Evolutionary conservation across 164 flowering plant genomes (phyloP), one percentile per base, ranked within the genome.

Genomic region (Macadamia tetraphylla): DNA sequence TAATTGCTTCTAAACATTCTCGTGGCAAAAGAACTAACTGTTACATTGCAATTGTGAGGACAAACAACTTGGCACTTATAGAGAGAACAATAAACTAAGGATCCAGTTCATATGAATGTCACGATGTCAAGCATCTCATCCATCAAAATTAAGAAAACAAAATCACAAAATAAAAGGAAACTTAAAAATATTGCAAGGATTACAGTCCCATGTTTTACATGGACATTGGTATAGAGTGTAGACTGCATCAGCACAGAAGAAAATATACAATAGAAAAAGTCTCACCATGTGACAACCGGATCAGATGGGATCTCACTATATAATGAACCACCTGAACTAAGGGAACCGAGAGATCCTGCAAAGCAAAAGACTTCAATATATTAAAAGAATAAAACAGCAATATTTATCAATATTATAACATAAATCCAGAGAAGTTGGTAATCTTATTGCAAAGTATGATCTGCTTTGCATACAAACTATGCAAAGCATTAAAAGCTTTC

Each of bases 341-440:
- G 62, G 53, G 94, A 83, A 77, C 98, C 99, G 71, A 92, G 92
- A 59, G 96, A 84, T 46, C 98, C 98, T 94, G 84, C 66, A 81
- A 70, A 14, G n/a, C 57, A 35, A 35, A 35, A 35, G 40, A 35
- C 40, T 35, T 35, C 40, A 35, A 35, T 35, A 35, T 35, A 35
- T 5, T 35, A 35, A 35, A 35, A 35, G 40, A 35, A 35, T 35
- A 5, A 35, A 35, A 35, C 40, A 2, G 40, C 40, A 35, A 35
- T 35, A 35, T 35, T 5, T 5, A 35, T 35, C 5, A 35, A 35
- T 35, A 5, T 35, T 35, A 23, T 35, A 35, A 35, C 5, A 35
- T 35, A 35, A 35, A 35, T 35, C 40, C 40, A 35, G 5, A 35
- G 40, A 35, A 35, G 5, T 2, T 35, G 40, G 40, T 35, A 35